Conservation (phyloP, 768 basidiomycete species). For the Neoboletus magnificus region DNA sequence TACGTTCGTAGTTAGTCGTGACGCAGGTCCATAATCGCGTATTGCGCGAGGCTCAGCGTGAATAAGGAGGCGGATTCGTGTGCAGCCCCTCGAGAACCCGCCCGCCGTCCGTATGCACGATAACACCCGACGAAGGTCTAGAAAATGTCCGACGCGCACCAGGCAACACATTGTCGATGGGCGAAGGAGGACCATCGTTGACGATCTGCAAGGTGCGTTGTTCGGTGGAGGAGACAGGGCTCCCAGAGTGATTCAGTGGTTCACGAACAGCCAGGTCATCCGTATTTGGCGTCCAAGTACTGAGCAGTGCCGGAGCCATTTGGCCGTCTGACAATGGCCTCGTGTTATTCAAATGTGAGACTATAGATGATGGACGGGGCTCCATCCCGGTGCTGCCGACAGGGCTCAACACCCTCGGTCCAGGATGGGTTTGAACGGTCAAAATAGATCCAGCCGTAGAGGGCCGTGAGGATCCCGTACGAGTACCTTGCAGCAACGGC, state of each 20-base stretch:
- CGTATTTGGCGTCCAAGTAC: slow-evolving; percentile 16
- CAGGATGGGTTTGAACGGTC: slow-evolving; percentile 26
- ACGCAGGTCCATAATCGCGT: background rate
- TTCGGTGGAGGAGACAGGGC: slow-evolving; percentile 18
- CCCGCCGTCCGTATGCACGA: slow-evolving; percentile 30
- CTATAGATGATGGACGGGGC: slow-evolving; percentile 22
- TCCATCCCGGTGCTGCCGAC: slow-evolving; percentile 4
- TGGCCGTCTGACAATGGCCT: slow-evolving; percentile 4
- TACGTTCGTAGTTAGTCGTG: slow-evolving; percentile 15
- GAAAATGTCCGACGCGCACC: background rate
- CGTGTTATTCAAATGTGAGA: slow-evolving; percentile 14
- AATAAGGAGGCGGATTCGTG: slow-evolving; percentile 24
- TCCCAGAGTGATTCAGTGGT: slow-evolving; percentile 19
- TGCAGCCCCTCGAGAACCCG: slow-evolving; percentile 2
- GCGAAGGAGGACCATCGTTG: slow-evolving; percentile 24
- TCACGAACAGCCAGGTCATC: slow-evolving; percentile 20
- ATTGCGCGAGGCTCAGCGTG: slow-evolving; percentile 4
- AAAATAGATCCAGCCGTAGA: slow-evolving; percentile 43
- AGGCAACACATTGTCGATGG: slow-evolving; percentile 9
- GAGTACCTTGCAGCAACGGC: slow-evolving; percentile 22
- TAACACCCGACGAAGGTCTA: slow-evolving; percentile 8
- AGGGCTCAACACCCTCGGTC: slow-evolving; percentile 5
- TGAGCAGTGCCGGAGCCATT: background rate
- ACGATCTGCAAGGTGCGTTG: slow-evolving; percentile 27
- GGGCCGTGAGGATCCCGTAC: slow-evolving; percentile 34